These are phyloP conservation scores for Phytophthora multivora DNA, from an alignment of 352 stramenopile genomes.

Conservation along the genomic window DNA sequence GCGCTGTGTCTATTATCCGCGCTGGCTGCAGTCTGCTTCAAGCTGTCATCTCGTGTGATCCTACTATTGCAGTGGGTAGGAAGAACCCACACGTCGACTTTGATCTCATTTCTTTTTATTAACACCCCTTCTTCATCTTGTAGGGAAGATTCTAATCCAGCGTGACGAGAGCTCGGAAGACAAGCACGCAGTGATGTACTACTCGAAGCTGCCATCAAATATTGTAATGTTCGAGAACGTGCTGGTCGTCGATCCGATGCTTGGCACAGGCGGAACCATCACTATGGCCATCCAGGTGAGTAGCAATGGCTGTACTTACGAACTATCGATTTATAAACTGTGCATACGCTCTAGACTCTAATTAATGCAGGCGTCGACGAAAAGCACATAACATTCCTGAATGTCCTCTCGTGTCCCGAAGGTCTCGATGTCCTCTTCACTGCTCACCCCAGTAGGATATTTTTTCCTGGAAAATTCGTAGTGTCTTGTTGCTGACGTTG, in stretches of 20 bases:
- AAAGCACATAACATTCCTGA: conserved; percentile 93
- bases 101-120: too few species aligned
- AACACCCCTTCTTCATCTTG: not conserved
- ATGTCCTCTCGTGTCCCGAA: conserved; percentile 93
- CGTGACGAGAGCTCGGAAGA: conserved; percentile 88
- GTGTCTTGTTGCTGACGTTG: not conserved
- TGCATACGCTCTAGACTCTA: conserved; percentile 51
- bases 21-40: conserved; percentile 90
- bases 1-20: conserved; percentile 94
- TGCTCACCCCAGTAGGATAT: conserved; percentile 58
- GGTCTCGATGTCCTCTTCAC: conserved; percentile 80
- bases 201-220: conserved; percentile 92
- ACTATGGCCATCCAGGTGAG: conserved; percentile 87
- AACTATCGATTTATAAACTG: not conserved
- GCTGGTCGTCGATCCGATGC: conserved; percentile 96
- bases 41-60: conserved; percentile 83
- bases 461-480: too few species aligned
- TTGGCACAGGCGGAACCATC: conserved; percentile 91
- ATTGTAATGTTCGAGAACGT: conserved; percentile 81
- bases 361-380: conserved; percentile 81
- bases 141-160: conserved; percentile 96
- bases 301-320: not conserved
- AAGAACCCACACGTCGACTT: too few species aligned
- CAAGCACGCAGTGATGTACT: conserved; percentile 91
- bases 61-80: conserved; percentile 72